phyloP scores from a whole-genome alignment of 805 yeast genomes.

The Ascoidea asiatica region DNA sequence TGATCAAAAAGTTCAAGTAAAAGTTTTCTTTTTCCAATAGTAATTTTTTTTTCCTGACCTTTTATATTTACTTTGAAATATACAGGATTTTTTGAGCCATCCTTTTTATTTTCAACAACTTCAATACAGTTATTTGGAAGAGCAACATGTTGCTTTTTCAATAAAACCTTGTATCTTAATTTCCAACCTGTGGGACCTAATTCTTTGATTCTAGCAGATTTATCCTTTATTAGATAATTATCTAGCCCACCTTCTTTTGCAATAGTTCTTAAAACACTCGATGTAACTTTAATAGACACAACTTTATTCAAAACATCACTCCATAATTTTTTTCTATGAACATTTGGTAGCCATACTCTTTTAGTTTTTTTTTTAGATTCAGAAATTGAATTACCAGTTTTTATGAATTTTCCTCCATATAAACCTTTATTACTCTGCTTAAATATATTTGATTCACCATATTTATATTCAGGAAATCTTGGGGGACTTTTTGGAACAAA shows the following conservation, averaged over 20 bases:
- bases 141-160: constrained; percentile 24
- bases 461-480: constrained; percentile 55
- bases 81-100: constrained; percentile 24
- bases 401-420: constrained; percentile 78
- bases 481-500: constrained; percentile 29
- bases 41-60: constrained; percentile 30
- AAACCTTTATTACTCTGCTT: constrained; percentile 82
- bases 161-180: constrained; percentile 62
- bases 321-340: constrained; percentile 66
- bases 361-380: constrained; percentile 65
- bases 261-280: constrained; percentile 76
- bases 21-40: constrained; percentile 54
- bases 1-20: constrained; percentile 38
- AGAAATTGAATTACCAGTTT: constrained; percentile 64
- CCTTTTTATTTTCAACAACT: constrained; percentile 18
- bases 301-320: constrained; percentile 58
- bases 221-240: constrained; percentile 74
- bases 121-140: constrained; percentile 24
- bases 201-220: constrained; percentile 81
- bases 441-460: constrained; percentile 64
- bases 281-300: constrained; percentile 49
- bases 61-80: constrained; percentile 31
- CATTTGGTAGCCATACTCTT: constrained; percentile 72
- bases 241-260: constrained; percentile 94
- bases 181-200: constrained; percentile 90